Percentiles rank a stretch among this genome's conserved stretches.
Conservation (phyloP, 139 green algal genomes). For the Auxenochlorella pyrenoidosa region DNA sequence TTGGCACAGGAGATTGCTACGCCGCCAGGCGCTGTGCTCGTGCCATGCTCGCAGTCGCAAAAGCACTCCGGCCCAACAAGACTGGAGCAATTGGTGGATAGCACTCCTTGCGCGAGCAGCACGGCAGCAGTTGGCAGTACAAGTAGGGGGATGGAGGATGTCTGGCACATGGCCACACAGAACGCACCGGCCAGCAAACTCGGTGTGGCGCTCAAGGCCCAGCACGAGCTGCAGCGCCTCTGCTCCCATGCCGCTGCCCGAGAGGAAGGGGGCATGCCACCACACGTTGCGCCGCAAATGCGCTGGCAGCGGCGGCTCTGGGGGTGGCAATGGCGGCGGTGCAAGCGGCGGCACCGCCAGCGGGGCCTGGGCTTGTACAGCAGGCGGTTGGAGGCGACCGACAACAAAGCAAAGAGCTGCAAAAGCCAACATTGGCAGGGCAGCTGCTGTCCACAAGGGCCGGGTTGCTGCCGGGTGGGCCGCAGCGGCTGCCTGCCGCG, state of each 20-base stretch:
- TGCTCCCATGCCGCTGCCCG: neutral
- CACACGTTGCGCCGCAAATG: neutral
- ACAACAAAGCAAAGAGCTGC: neutral
- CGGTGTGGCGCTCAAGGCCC: conserved; percentile 15
- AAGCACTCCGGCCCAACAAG: no score
- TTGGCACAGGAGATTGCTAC: neutral
- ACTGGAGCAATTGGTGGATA: no score
- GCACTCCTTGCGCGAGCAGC: neutral
- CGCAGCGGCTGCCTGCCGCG: no score
- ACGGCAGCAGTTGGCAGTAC: no score
- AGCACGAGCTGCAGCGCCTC: conserved; percentile 23
- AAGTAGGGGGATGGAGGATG: no score
- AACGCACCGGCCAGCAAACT: neutral
- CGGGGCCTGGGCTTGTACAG: neutral
- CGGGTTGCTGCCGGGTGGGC: no score
- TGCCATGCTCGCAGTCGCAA: neutral
- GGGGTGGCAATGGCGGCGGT: neutral
- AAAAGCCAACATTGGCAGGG: neutral
- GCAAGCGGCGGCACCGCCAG: neutral
- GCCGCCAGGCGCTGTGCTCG: neutral
- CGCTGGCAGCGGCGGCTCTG: neutral
- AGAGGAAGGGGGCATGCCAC: conserved; percentile 25
- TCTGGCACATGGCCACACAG: no score
- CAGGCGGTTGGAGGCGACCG: neutral
- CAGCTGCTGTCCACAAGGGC: neutral